Evolutionary conservation across 2,329 filamentous ascomycete species (phyloP), one percentile per base, ranked within the genome.

Genomic region (Ciborinia camelliae): DNA sequence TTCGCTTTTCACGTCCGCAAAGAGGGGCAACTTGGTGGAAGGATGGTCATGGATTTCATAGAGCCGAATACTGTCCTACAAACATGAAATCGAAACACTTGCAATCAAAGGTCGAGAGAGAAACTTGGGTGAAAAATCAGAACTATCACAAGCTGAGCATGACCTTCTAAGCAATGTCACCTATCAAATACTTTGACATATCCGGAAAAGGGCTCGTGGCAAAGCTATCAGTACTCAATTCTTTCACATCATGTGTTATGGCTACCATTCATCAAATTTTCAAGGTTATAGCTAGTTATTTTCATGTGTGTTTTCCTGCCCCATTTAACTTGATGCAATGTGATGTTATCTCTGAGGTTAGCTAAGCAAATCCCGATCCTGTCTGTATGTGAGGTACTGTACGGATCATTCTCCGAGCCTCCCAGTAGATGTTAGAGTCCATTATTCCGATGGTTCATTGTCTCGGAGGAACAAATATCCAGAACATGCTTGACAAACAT

Each of bases 391-490:
- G 55, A 59, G 55, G 55, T 59, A 59, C 55, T 59, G 41, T 59
- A 59, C 55, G 55, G 55, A 59, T 47, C 55, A 26, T 37, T 26
- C 28, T 48, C 55, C 55, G 55, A 35, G 41, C n/a, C 55, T 59
- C 55, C 45, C 55, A 59, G 41, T 59, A 47, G 41, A 59, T 26
- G 8, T 32, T 35, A 26, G n/a, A 59, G 32, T 12, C 48, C 30
- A 59, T 48, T 50, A 23, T 54, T 50, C 62, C 62, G 52, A 58
- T n/a, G 51, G 52, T 39, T 30, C 23, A 12, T 39, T 48, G n/a
- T 59, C 45, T 63, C 62, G 62, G 62, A 59, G 62, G 53, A 63
- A 63, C 52, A 35, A 58, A 63, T 63, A 50, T 59, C 53, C 62
- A 50, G 30, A 45, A 53, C 57, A 65, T 53, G 50, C 55, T 53